Evolutionary conservation across 306 rosid species (phyloP), one percentile per base, ranked within the genome.

Genomic region (Prunus padus): DNA sequence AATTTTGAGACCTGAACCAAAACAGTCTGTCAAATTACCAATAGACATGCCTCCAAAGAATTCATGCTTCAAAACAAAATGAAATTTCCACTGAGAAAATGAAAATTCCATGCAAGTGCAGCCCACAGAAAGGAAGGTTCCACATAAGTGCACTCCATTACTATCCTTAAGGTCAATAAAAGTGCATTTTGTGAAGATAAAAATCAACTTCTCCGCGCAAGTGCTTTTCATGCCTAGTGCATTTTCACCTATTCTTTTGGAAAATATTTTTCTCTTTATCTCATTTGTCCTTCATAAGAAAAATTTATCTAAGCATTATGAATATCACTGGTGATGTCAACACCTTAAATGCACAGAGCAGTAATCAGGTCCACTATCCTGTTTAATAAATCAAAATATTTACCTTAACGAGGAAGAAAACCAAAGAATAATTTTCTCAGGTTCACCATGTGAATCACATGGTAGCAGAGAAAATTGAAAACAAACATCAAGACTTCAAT

Each of bases 1-100:
- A 9, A 14, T 59, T 44, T 44, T 44, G 56, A 26, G 16, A 59
- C 57, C 67, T 57, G 67, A 59, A 59, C 67, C 76, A 42, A 42
- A 57, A 20, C 30, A 44, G 23, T 45, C 22, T 15, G 67, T 42
- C 42, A 59, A 40, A 25, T 55, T 57, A 56, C 28, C n/a, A 23
- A 59, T 9, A 22, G 12, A 57, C 31, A 22, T 40, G 25, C 68
- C 25, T 40, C 66, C 20, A 44, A 28, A 44, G 12, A 30, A 72
- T 28, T 59, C 55, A 59, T 40, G 44, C 67, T 72, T 42, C 56
- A 72, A 42, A 40, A 10, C 3, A 46, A 66, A 57, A 47, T 59
- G 69, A 62, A 40, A 30, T 18, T 65, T 31, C 26, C 45, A 66
- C 45, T 23, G 20, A 20, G 11, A 71, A 69, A 23, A 63, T 51